A percentile compares a stretch with the other conserved stretches of the same genome.
Conservation (phyloP, 495 filamentous ascomycete species). For the Pyrenopolyporus hunteri region DNA sequence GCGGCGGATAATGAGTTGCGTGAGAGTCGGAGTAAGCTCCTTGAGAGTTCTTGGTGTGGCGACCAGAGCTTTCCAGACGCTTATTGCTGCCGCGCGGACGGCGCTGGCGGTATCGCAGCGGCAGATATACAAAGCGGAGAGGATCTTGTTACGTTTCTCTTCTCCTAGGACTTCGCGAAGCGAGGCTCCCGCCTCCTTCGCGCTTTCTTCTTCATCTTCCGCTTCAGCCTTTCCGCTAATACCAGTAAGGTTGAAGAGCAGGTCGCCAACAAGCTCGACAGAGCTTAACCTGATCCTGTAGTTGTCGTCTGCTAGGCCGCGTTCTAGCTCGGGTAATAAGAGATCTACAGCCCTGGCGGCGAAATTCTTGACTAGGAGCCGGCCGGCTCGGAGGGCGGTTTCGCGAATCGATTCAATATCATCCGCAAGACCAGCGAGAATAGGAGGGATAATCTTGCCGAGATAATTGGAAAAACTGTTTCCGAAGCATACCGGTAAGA, state of each 20-base stretch:
- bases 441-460: slow-evolving; percentile 93
- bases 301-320: slow-evolving; percentile 92
- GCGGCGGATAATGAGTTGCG: slow-evolving; percentile 90
- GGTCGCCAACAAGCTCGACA: slow-evolving; percentile 94
- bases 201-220: slow-evolving; percentile 74
- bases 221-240: slow-evolving; percentile 84
- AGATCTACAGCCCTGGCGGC: slow-evolving; percentile 92
- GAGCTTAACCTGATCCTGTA: slow-evolving; percentile 97
- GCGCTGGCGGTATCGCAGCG: slow-evolving; percentile 94
- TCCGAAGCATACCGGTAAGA: slow-evolving; percentile 97
- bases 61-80: slow-evolving; percentile 96
- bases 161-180: slow-evolving; percentile 92
- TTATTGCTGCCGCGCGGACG: slow-evolving; percentile 87
- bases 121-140: slow-evolving; percentile 96
- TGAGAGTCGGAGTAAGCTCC: slow-evolving; percentile 91
- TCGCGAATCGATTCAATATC: slow-evolving; percentile 95
- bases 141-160: slow-evolving; percentile 91
- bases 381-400: slow-evolving; percentile 88
- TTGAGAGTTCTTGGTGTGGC: slow-evolving; percentile 91
- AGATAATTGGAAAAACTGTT: slow-evolving; percentile 98
- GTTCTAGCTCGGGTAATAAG: slow-evolving; percentile 90
- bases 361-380: slow-evolving; percentile 96
- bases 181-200: slow-evolving; percentile 84
- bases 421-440: slow-evolving; percentile 91
- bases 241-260: slow-evolving; percentile 97